Evolutionary conservation across 2,329 filamentous ascomycete genomes (phyloP).

Genomic region (Colletotrichum tofieldiae): DNA sequence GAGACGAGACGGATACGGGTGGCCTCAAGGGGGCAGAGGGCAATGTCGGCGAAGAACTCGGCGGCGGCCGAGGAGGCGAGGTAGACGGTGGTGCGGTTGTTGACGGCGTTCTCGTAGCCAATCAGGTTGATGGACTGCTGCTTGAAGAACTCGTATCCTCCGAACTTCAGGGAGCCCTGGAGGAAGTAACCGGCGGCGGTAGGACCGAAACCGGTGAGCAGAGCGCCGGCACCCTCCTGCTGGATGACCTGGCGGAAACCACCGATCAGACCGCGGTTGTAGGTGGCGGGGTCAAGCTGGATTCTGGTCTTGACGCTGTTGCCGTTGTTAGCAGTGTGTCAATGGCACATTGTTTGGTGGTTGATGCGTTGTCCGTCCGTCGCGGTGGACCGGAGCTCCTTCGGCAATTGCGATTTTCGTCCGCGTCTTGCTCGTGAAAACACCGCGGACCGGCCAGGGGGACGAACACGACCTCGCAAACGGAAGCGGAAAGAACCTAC

Average conservation of each 20-base stretch:
- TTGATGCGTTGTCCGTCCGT: not conserved
- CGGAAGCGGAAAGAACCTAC: constrained; percentile 73
- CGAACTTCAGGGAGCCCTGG: constrained; percentile 93
- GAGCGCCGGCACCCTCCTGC: constrained; percentile 88
- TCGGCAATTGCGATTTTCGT: constrained; percentile 11
- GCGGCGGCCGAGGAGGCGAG: constrained; percentile 77
- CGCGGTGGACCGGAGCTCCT: constrained; percentile 2
- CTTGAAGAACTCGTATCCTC: constrained; percentile 98
- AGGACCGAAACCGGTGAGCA: constrained; percentile 88
- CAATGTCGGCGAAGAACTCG: constrained; percentile 83
- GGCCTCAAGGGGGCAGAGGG: constrained; percentile 92
- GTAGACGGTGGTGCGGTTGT: constrained; percentile 88
- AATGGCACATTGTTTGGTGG: not conserved
- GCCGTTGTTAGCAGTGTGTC: constrained; percentile 14
- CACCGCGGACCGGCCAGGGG: constrained; percentile 1
- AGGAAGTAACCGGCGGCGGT: constrained; percentile 94
- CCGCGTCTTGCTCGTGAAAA: constrained; percentile 21
- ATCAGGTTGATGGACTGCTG: constrained; percentile 87
- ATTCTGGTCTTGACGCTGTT: constrained; percentile 94
- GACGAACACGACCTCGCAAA: not conserved
- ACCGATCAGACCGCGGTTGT: constrained; percentile 90
- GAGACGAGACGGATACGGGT: constrained; percentile 95
- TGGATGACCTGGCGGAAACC: constrained; percentile 89
- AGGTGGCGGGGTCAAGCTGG: constrained; percentile 90
- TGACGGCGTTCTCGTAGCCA: constrained; percentile 82